phyloP scores from a whole-genome alignment of 495 filamentous ascomycete genomes.

The Xylaria curta region DNA sequence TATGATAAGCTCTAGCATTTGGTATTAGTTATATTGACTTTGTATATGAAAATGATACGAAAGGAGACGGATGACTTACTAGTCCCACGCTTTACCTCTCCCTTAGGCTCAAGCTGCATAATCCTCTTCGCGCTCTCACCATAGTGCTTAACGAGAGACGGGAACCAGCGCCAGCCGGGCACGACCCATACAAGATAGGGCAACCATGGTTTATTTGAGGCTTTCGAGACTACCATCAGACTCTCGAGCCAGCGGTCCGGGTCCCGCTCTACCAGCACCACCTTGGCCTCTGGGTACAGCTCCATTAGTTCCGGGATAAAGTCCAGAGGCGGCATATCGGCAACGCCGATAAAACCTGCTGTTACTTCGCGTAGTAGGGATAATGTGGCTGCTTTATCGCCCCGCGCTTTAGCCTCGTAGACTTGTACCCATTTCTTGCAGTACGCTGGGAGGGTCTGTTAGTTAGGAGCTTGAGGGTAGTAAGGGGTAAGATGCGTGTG shows the following conservation, averaged over 20 bases:
- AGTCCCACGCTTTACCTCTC: not conserved
- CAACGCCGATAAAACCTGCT: conserved; percentile 36
- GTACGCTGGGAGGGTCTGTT: conserved; percentile 22
- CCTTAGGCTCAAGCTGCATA: conserved; percentile 15
- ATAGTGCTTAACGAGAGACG: conserved; percentile 8
- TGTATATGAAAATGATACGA: too few relatives aligned
- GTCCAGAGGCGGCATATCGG: conserved; percentile 33
- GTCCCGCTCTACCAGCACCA: conserved; percentile 38
- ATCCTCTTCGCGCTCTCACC: conserved; percentile 9
- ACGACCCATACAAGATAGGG: conserved; percentile 32
- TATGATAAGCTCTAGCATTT: not conserved
- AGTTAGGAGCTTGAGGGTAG: not conserved
- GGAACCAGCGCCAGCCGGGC: conserved; percentile 35
- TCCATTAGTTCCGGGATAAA: conserved; percentile 38
- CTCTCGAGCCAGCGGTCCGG: conserved; percentile 32
- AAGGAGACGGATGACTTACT: not conserved
- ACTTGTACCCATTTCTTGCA: conserved; percentile 32
- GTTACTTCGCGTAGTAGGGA: conserved; percentile 25
- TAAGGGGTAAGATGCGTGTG: not conserved
- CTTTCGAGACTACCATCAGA: not conserved
- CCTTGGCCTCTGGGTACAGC: conserved; percentile 40
- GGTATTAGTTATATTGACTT: not conserved
- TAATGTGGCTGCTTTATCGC: conserved; percentile 22
- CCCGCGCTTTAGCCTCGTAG: conserved; percentile 20
- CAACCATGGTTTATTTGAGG: conserved; percentile 29